Base-by-base conservation (phyloP, 345 rosid species). In the Turritis glabra region DNA sequence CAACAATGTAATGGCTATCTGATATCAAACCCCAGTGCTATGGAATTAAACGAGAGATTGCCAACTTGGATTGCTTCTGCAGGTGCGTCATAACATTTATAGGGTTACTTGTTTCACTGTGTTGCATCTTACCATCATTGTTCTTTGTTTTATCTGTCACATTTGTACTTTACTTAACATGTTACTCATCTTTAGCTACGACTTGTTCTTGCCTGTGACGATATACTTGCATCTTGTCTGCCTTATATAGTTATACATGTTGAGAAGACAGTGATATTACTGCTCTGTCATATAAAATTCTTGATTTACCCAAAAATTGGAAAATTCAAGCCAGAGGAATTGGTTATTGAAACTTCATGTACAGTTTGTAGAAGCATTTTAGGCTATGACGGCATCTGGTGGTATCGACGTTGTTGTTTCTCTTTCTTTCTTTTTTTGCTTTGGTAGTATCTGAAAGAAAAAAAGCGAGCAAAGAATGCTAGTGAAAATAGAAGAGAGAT, bases 21-120 rank as follows among this genome's bases (percentile, higher is more conserved):
- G 43, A 59, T 64, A 57, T 71, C 82, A 54, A 64, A 61, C 26
- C 60, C 52, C 51, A 51, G 6, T 63, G 75, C 54, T 77, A 30
- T 60, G 58, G 77, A 76, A 48, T 63, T 62, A 43, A 56, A 80
- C 48, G 79, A 17, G 52, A 63, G 61, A 66, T 64, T 57, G 51
- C 19, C 80, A 64, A 71, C 83, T 54, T 58, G 69, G 70, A 66
- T 37, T 48, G 75, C 77, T 76, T 73, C 80, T 59, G 33, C 64
- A 74, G 86, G 85, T 84, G 71, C 61, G 71, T 78, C 44, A 41
- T 56, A 22, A 29, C 61, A 35, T 55, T 19, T 14, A n/a, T 69
- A 54, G 32, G 11, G 43, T 35, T 69, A n/a, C 69, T 22, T 69
- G 29, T 59, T 58, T 68, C 60, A 67, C 48, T 50, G 26, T 5